A percentile compares a stretch with the other conserved stretches of the same genome.
These are phyloP conservation scores for Rhododendron ovatum DNA, from an alignment of 148 eudicot species.

Conservation along the genomic window DNA sequence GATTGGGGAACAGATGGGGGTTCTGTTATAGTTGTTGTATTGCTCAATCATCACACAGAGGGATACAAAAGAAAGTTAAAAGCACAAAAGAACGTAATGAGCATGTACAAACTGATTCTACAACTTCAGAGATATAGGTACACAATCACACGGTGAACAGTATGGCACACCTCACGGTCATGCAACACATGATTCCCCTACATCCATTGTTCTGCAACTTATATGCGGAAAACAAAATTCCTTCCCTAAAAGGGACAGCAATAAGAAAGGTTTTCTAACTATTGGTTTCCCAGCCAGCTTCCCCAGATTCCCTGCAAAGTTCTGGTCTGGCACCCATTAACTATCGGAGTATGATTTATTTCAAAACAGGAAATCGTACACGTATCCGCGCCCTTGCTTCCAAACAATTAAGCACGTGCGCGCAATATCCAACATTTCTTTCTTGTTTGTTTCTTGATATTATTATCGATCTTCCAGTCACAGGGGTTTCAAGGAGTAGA, in stretches of 20 bases:
- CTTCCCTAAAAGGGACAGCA: background rate
- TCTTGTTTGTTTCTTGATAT: background rate
- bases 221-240: background rate
- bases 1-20: no score
- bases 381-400: background rate
- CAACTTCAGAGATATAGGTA: background rate
- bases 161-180: background rate
- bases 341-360: background rate
- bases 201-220: background rate
- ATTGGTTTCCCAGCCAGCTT: background rate
- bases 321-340: background rate
- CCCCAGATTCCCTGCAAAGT: background rate
- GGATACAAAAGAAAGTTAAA: background rate
- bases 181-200: background rate
- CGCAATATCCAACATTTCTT: background rate
- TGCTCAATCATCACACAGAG: background rate
- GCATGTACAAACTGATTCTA: background rate
- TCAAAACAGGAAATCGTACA: background rate
- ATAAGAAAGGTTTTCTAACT: background rate
- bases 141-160: background rate
- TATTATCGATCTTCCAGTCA: background rate
- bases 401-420: background rate
- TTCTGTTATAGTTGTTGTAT: background rate
- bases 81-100: background rate
- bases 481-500: background rate